These are phyloP conservation scores for Acmispon strigosus DNA, from an alignment of 306 rosid genomes.

Conservation along the genomic window DNA sequence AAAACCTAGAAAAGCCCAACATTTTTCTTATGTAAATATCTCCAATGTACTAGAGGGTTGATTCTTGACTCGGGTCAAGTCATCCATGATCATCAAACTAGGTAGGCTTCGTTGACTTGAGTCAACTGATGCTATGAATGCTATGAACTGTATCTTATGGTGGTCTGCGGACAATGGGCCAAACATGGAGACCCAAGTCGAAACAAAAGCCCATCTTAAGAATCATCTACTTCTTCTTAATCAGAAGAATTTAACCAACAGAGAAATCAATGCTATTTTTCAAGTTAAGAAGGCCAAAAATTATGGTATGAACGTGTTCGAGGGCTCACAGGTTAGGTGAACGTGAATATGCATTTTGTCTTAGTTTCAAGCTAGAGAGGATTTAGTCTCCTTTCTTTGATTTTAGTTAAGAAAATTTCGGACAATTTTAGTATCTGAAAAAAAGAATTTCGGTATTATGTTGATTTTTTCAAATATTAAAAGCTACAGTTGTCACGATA, in stretches of 20 bases:
- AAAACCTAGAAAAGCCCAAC: too few species aligned
- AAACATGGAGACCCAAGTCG: too few species aligned
- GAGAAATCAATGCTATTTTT: not conserved
- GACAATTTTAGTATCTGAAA: not conserved
- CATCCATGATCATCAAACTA: too few species aligned
- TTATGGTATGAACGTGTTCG: not conserved
- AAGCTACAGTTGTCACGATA: constrained; percentile 2
- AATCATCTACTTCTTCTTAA: constrained; percentile 6
- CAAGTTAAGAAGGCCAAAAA: not conserved
- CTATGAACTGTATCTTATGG: too few species aligned
- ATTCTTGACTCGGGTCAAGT: too few species aligned
- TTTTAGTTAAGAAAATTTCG: not conserved
- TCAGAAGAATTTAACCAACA: not conserved
- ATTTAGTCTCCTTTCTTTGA: not conserved
- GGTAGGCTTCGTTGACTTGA: too few species aligned
- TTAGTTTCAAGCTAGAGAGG: not conserved
- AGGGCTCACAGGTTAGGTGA: not conserved
- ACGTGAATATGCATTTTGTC: not conserved
- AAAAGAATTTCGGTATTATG: not conserved
- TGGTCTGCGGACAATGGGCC: too few species aligned
- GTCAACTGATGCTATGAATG: too few species aligned
- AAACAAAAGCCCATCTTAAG: not conserved
- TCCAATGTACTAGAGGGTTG: too few species aligned
- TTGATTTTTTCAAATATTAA: constrained; percentile 15
- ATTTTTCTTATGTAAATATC: too few species aligned